Conservation (phyloP, 768 basidiomycete genomes). For the Collybia sordida region DNA sequence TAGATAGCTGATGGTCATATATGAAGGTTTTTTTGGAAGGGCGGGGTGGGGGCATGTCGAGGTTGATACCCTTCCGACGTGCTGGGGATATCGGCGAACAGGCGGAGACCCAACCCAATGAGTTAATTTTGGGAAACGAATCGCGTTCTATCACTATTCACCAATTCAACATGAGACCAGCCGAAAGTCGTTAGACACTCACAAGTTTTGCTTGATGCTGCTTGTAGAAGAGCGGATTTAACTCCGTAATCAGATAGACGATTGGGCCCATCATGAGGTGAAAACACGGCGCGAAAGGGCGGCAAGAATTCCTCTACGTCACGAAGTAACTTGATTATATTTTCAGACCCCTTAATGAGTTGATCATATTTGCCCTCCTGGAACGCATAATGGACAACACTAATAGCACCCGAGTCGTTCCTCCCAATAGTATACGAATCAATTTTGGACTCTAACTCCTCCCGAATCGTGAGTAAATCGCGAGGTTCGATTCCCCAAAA, state of each 20-base stretch:
- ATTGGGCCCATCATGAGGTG: conserved; percentile 43
- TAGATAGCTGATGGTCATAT: conserved; percentile 42
- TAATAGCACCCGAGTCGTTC: not conserved
- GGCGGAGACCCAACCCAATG: conserved; percentile 38
- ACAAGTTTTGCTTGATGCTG: conserved; percentile 26
- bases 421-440: conserved; percentile 6
- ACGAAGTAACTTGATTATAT: conserved; percentile 34
- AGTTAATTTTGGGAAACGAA: conserved; percentile 31
- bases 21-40: conserved; percentile 45
- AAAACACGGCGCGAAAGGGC: conserved; percentile 44
- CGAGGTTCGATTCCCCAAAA: conserved; percentile 9
- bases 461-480: not conserved
- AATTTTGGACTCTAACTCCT: conserved; percentile 1
- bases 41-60: conserved; percentile 32
- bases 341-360: conserved; percentile 28
- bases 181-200: conserved; percentile 5
- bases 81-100: conserved; percentile 38
- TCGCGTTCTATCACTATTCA: conserved; percentile 22
- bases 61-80: conserved; percentile 29
- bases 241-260: conserved; percentile 33
- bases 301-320: conserved; percentile 41
- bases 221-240: conserved; percentile 25
- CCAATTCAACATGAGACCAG: not conserved
- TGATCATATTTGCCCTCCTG: conserved; percentile 33
- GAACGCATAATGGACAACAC: conserved; percentile 33